phyloP scores from a whole-genome alignment of 179 eudicot species.

The Silene vulgaris region DNA sequence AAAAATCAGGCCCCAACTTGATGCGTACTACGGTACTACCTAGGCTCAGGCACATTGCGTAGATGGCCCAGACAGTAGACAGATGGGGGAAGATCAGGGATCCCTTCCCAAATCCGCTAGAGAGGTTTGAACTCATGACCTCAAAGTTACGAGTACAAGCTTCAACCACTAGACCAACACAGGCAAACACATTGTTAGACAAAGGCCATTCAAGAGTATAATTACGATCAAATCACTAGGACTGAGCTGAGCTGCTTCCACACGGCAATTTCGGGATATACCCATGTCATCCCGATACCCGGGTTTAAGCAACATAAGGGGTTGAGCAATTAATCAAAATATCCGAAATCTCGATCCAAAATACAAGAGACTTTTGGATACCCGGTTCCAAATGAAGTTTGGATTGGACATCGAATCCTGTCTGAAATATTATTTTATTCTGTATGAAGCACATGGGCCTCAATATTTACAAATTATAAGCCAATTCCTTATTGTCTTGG shows the following conservation, averaged over 20 bases:
- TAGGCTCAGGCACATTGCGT: background rate
- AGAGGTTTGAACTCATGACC: background rate
- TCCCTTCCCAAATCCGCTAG: background rate
- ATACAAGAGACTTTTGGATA: too few relatives aligned
- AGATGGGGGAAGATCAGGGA: background rate
- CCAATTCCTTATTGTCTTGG: too few relatives aligned
- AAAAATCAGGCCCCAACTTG: background rate
- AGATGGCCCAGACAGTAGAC: background rate
- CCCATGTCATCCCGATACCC: too few relatives aligned
- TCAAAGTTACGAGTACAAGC: background rate
- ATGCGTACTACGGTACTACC: constrained; percentile 1
- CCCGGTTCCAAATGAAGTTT: background rate
- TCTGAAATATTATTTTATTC: too few relatives aligned
- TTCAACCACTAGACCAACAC: background rate
- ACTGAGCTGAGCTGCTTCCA: too few relatives aligned
- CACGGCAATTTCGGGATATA: too few relatives aligned
- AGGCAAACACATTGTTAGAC: constrained; percentile 6
- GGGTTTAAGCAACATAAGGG: too few relatives aligned
- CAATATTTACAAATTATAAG: background rate
- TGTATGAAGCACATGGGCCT: background rate
- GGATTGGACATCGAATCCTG: background rate
- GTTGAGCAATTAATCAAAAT: background rate
- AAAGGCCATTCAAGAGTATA: background rate
- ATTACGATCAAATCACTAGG: too few relatives aligned
- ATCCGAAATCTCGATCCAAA: background rate